Percentiles rank a stretch among this genome's conserved stretches.
These are phyloP conservation scores for Ceratobasidium sp. DNA, from an alignment of 1,284 basidiomycete species.

Conservation along the genomic window DNA sequence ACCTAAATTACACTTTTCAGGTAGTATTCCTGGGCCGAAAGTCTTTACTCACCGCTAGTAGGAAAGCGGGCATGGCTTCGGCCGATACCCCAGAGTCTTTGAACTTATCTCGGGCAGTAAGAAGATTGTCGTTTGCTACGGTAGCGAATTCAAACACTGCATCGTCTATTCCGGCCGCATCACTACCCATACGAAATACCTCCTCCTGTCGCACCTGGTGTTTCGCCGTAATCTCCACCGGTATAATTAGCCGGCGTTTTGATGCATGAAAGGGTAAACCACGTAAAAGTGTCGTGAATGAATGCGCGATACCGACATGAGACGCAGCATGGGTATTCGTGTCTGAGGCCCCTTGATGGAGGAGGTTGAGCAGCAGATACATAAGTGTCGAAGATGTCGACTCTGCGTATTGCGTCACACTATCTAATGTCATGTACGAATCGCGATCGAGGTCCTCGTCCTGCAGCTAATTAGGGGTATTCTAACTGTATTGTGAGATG, in stretches of 20 bases:
- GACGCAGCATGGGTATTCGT: constrained; percentile 81
- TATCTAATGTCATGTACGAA: constrained; percentile 75
- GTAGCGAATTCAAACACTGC: constrained; percentile 92
- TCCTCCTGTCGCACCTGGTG: constrained; percentile 88
- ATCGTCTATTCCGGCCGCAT: constrained; percentile 62
- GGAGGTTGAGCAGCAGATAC: constrained; percentile 80
- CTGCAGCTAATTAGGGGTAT: constrained; percentile 50
- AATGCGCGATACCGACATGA: constrained; percentile 78
- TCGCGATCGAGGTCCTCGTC: constrained; percentile 77
- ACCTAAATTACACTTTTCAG: constrained; percentile 61
- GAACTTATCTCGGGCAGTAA: constrained; percentile 84
- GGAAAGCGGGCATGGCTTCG: constrained; percentile 79
- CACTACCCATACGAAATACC: constrained; percentile 76
- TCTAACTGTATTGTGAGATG: constrained; percentile 12
- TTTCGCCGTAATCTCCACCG: constrained; percentile 82
- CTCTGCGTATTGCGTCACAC: constrained; percentile 76
- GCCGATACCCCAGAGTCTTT: constrained; percentile 59
- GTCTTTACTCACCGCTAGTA: constrained; percentile 71
- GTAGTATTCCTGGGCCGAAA: background rate
- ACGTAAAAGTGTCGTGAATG: constrained; percentile 76
- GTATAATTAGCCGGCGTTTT: constrained; percentile 80
- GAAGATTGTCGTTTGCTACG: constrained; percentile 88
- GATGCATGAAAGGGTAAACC: constrained; percentile 80
- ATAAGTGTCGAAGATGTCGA: constrained; percentile 82
- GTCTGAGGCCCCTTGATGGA: constrained; percentile 69